A percentile compares a stretch with the other conserved stretches of the same genome.
phyloP scores from a whole-genome alignment of 2,329 filamentous ascomycete species.

The Neofusicoccum cordaticola region DNA sequence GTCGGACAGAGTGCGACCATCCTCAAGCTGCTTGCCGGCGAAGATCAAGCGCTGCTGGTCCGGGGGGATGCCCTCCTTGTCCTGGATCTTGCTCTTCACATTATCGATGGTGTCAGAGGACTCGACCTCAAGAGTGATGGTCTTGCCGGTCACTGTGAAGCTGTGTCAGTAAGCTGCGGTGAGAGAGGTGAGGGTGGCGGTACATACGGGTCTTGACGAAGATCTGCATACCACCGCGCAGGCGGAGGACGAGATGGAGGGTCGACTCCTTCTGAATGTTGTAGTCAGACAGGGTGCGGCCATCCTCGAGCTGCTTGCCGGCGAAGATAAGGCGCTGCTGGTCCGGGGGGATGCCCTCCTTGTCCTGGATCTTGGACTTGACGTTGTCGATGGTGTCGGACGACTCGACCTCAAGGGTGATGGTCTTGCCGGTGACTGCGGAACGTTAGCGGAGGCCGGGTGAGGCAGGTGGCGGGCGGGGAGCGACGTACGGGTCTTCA shows the following conservation, averaged over 20 bases:
- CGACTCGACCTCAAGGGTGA: constrained; percentile 65
- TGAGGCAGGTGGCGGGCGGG: constrained; percentile 27
- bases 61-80: constrained; percentile 59
- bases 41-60: constrained; percentile 60
- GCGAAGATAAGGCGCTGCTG: constrained; percentile 99
- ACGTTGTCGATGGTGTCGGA: constrained; percentile 95
- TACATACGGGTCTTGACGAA: constrained; percentile 57
- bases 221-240: constrained; percentile 63
- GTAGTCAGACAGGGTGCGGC: constrained; percentile 94
- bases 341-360: constrained; percentile 88
- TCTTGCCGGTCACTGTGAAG: constrained; percentile 43
- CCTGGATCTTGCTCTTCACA: constrained; percentile 49
- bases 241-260: constrained; percentile 77
- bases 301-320: constrained; percentile 98
- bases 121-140: constrained; percentile 47
- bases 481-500: constrained; percentile 79
- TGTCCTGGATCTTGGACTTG: constrained; percentile 96
- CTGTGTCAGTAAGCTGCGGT: no score
- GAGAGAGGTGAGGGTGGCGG: constrained; percentile 23
- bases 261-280: constrained; percentile 85
- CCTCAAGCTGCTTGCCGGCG: constrained; percentile 29
- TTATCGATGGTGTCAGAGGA: constrained; percentile 42
- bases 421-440: constrained; percentile 65
- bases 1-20: no score
- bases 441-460: constrained; percentile 32